Percentiles rank a stretch among this genome's conserved stretches.
Evolutionary conservation across 2,329 filamentous ascomycete genomes (phyloP).

Genomic region (Clarireedia paspali): DNA sequence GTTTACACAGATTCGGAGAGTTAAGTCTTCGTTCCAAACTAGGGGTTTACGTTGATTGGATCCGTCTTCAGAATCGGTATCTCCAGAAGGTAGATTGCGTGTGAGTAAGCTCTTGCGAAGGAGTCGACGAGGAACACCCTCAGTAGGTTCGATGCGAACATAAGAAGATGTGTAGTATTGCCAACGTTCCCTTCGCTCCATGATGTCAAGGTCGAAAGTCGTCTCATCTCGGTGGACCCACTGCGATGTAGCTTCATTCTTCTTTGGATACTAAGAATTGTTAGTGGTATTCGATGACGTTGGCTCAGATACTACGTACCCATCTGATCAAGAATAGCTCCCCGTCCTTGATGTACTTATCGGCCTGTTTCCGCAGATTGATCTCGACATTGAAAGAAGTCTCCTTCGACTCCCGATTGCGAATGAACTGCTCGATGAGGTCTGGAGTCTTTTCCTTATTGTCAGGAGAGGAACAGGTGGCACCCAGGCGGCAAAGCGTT

Average conservation of each 20-base stretch:
- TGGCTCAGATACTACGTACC: slow-evolving; percentile 51
- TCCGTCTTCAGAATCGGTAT: slow-evolving; percentile 57
- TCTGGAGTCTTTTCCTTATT: slow-evolving; percentile 90
- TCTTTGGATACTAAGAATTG: slow-evolving; percentile 51
- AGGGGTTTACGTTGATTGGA: slow-evolving; percentile 50
- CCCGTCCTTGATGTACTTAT: slow-evolving; percentile 86
- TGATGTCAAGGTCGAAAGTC: slow-evolving; percentile 82
- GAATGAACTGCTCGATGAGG: slow-evolving; percentile 79
- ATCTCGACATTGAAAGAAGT: slow-evolving; percentile 88
- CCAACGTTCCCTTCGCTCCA: slow-evolving; percentile 78
- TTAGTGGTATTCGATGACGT: slow-evolving; percentile 9
- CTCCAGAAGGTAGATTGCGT: slow-evolving; percentile 58
- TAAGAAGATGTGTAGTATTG: slow-evolving; percentile 94
- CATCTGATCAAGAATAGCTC: slow-evolving; percentile 87
- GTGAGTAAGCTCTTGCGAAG: slow-evolving; percentile 63
- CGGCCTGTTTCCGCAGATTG: slow-evolving; percentile 81
- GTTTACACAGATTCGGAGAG: slow-evolving; percentile 67
- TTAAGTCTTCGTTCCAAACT: slow-evolving; percentile 58
- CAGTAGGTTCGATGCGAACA: slow-evolving; percentile 80
- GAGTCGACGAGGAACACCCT: slow-evolving; percentile 56
- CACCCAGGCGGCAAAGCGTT: slow-evolving; percentile 70
- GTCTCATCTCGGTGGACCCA: slow-evolving; percentile 61
- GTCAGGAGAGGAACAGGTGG: slow-evolving; percentile 78
- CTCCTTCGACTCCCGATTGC: slow-evolving; percentile 71
- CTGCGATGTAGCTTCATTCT: slow-evolving; percentile 63